These are phyloP conservation scores for Xanthoparmelia taractica DNA, from an alignment of 495 filamentous ascomycete species.

Conservation along the genomic window DNA sequence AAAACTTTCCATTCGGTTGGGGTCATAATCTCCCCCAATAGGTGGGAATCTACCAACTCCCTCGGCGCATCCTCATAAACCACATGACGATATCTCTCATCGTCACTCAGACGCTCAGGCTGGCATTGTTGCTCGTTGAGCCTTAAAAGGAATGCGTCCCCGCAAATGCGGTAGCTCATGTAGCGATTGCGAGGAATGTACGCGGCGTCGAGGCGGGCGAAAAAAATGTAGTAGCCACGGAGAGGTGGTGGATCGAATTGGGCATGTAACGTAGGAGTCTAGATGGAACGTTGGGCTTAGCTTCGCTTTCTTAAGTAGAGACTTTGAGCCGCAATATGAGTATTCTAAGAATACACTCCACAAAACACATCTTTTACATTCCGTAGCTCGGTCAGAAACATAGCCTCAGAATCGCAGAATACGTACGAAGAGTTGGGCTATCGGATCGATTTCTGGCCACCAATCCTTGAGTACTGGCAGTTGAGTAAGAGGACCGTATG, in stretches of 20 bases:
- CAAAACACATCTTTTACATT: neutral
- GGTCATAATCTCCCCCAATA: neutral
- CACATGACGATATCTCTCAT: too few relatives aligned
- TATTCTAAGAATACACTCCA: neutral
- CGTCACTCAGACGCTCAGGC: neutral
- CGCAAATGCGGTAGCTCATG: neutral
- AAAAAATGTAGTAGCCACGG: neutral
- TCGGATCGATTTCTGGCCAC: neutral
- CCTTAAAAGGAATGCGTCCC: neutral
- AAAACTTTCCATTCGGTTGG: neutral
- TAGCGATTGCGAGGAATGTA: neutral
- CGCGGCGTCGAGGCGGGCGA: neutral
- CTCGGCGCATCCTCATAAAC: neutral
- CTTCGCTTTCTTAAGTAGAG: neutral
- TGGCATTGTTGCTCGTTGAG: neutral
- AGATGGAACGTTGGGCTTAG: neutral
- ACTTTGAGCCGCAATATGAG: neutral
- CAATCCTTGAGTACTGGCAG: neutral
- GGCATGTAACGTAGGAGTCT: neutral
- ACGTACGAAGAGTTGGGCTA: neutral
- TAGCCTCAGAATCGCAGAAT: neutral
- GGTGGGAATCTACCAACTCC: neutral
- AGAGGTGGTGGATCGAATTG: neutral
- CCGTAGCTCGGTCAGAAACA: neutral
- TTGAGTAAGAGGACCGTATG: fast-evolving